Base-by-base conservation (phyloP, 495 filamentous ascomycete genomes). In the Evansstolkia leycettana region DNA sequence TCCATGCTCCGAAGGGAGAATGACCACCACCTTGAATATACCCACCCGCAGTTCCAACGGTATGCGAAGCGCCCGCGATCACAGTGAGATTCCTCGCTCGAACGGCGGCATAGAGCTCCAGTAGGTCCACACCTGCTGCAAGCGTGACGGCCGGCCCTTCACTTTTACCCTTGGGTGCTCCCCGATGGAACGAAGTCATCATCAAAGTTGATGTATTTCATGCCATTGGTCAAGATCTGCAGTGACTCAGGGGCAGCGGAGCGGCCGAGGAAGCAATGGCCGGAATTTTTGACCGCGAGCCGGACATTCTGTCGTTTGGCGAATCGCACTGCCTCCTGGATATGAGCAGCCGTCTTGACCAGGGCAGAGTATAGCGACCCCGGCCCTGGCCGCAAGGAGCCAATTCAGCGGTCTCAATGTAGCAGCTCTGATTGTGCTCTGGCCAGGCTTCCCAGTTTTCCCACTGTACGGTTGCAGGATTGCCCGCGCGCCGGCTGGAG, bases 1-100 rank as follows among this genome's bases (percentile, higher is more conserved):
- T 48, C 43, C 41, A 51, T 10, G 46, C 30, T 4, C 54, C 46
- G 14, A 71, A 40, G 0, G 64, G 57, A 1, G 71, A 69, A 38
- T 75, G 70, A 8, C 73, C 73, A 19, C 73, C 73, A 14, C 70
- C 73, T 39, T 72, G 67, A 10, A 67, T 56, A 40, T 72, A 71
- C 12, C 73, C 73, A 11, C 72, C 73, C 2, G 46, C 42, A 2
- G 41, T 26, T 14, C 52, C 55, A 32, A 59, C 55, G 7, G 50
- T 54, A 29, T 42, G 36, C 2, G 44, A 38, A 16, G 37, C n/a
- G 2, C 46, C 48, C 6, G 28, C 48, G 11, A 47, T 32, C 5
- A 23, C 20, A 4, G 20, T 23, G 20, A 23, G 20, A 4, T 23
- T 23, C 20, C 9, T 23, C 9, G 20, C 20, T 4, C 20, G 5